Base-by-base conservation (phyloP, 2,329 filamentous ascomycete species). In the Claviceps maximensis region DNA sequence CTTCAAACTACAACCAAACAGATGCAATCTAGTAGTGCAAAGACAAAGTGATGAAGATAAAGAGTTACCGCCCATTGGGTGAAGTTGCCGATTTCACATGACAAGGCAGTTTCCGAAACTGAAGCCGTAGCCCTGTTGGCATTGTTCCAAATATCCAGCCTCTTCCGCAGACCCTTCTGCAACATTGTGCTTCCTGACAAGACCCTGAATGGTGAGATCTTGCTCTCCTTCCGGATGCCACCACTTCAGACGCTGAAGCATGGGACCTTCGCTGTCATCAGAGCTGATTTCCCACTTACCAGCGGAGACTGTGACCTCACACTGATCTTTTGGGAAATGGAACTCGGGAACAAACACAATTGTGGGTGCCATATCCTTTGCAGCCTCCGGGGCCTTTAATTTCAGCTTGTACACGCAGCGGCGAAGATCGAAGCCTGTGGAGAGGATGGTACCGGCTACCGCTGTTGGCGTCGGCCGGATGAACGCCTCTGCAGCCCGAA, bases 181-280 rank as follows among this genome's bases (percentile, higher is more conserved):
- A 51, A 72, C 69, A 59, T 78, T 83, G 59, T 79, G 75, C 59
- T 74, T 83, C 60, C 84, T 78, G 60, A 86, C 81, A 21, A 87
- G 71, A 0, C 93, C 93, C 21, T 78, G 83, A 9, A 96, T 76
- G 56, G 78, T 86, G 52, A 98, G 75, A 48, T 73, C 82, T 69
- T 97, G 91, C 59, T 89, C 82, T 2, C 91, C 93, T 53, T 85
- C 84, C 1, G 80, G 81, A 69, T 98, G 90, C 90, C 91, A 96
- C 93, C 93, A 98, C 60, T 80, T 81, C 57, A 98, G 70, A 58
- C 79, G 79, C 71, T 96, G 91, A 55, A 89, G 73, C 59, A 81
- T 72, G 5, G 80, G 81, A 0, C 80, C 81, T 56, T 86, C 80
- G 9, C 81, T 77, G 53, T 89, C 85, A 55, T 89, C 83, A 5